Base-by-base conservation (phyloP, 192 early-diverging fungal genomes). In the Entomortierella beljakovae region DNA sequence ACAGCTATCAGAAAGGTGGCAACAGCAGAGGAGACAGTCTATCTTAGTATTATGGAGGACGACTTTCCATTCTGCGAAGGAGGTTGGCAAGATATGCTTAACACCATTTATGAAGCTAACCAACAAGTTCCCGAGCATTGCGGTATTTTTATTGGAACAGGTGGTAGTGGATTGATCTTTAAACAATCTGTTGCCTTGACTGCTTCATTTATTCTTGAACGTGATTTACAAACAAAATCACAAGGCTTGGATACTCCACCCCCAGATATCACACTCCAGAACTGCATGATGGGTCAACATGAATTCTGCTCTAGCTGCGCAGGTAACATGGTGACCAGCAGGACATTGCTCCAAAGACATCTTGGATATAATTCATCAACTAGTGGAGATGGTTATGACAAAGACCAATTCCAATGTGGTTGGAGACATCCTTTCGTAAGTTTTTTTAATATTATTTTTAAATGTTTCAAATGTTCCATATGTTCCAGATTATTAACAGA, bases 371-470 rank as follows among this genome's bases (percentile, higher is more conserved):
- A 88, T 55, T 80, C 87, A 10, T 86, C 84, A 15, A 86, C 81
- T 6, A 88, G 87, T 52, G 56, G 70, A 6, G 83, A 85, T 51
- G 62, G 68, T 15, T 88, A 88, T 54, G 72, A 79, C 38, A 81
- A 82, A 61, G 71, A 82, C 55, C 81, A 88, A 55, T 88, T 84
- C 54, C 87, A 88, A 51, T 88, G 87, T 65, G 85, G 85, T 15
- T 88, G 87, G 87, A 71, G 87, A 52, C 83, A 88, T 22, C 83
- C 83, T 31, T 88, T 88, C 69, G 84, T 85, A 82, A 85, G 86
- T 84, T 33, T 6, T 56, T 48, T 48, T 6, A 43, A 61, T 22
- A 26, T 7, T 31, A 5, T 25, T 22, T 20, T 18, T 0, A 16
- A 6, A 20, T 16, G 26, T 58, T 62, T 42, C 9, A 51, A 26